Percentiles rank a stretch among this genome's conserved stretches.
phyloP scores from a whole-genome alignment of 139 green algal genomes.

The Coccomyxa sp. region DNA sequence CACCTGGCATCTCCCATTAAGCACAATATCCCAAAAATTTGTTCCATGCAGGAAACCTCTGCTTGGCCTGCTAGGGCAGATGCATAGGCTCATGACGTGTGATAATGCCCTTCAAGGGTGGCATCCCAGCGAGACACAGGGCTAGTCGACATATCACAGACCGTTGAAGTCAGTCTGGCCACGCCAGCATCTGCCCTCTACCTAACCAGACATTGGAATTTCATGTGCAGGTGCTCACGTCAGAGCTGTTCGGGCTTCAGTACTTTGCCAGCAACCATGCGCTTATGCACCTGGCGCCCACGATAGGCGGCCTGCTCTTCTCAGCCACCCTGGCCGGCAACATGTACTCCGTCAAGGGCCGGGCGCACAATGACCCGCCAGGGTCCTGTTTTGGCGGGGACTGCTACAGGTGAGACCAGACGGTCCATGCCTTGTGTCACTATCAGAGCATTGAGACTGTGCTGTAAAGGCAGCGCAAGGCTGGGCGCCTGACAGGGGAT shows the following conservation, averaged over 20 bases:
- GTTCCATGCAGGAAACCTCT: too few species aligned
- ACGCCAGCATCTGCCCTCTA: neutral
- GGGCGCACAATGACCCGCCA: neutral
- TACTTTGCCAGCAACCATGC: constrained; percentile 5
- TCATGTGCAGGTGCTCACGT: constrained; percentile 1
- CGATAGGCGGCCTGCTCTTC: neutral
- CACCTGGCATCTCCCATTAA: neutral
- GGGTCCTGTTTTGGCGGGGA: neutral
- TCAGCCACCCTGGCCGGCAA: neutral
- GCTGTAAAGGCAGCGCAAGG: too few species aligned
- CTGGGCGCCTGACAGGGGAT: too few species aligned
- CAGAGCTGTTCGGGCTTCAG: constrained; percentile 1
- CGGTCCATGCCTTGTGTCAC: too few species aligned
- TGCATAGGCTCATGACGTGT: too few species aligned
- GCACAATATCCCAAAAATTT: too few species aligned
- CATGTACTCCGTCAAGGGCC: neutral
- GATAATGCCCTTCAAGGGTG: too few species aligned
- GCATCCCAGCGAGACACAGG: too few species aligned
- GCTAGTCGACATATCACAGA: too few species aligned
- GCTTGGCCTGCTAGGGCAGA: too few species aligned
- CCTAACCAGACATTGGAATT: neutral
- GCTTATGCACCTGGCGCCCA: constrained; percentile 4
- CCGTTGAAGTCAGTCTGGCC: neutral
- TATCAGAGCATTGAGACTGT: too few species aligned
- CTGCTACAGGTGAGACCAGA: constrained; percentile 8